Base-by-base conservation (phyloP, 768 basidiomycete species). In the Lentinula sp. region DNA sequence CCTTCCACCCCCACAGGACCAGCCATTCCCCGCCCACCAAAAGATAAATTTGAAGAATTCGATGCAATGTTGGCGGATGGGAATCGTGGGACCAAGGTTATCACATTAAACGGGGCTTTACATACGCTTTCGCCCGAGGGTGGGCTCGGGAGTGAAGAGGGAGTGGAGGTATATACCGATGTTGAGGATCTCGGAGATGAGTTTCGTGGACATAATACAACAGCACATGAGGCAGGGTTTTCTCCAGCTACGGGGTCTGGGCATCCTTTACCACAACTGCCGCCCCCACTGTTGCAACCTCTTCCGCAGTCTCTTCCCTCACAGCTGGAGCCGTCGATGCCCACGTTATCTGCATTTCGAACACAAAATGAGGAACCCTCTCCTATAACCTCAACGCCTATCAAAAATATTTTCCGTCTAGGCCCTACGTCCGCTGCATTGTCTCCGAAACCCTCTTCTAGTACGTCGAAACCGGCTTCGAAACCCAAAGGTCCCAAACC, bases 61-160 rank as follows among this genome's bases (percentile, higher is more conserved):
- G 55, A 56, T 6, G 55, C 13, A 8, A 56, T 56, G 41, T 13
- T 56, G 18, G 23, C 37, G 2, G 55, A 56, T 43, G 55, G 39
- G 16, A 56, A 41, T 28, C 55, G 55, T 59, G 73, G 65, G 50
- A 85, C 76, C 16, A 81, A 81, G 66, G 71, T 80, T 12, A 73
- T 83, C 10, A 75, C 75, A 3, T 69, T 82, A 0, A 69, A 66
- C 16, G 37, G 39, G n/a, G 37, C 55, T 4, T 42, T 56, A 15
- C 55, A 43, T 28, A 39, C 52, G 1, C 1, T 54, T 10, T 20
- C 15, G 3, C 18, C 52, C 3, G 16, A 54, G n/a, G 13, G 7
- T 20, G 52, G 52, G 0, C 52, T 35, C 36, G 16, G 33, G 39
- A 15, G 52, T 20, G n/a, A 23, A 12, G 52, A 35, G 7, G 33